These are phyloP conservation scores for Arabis hirsuta DNA, from an alignment of 345 rosid species.

Conservation along the genomic window DNA sequence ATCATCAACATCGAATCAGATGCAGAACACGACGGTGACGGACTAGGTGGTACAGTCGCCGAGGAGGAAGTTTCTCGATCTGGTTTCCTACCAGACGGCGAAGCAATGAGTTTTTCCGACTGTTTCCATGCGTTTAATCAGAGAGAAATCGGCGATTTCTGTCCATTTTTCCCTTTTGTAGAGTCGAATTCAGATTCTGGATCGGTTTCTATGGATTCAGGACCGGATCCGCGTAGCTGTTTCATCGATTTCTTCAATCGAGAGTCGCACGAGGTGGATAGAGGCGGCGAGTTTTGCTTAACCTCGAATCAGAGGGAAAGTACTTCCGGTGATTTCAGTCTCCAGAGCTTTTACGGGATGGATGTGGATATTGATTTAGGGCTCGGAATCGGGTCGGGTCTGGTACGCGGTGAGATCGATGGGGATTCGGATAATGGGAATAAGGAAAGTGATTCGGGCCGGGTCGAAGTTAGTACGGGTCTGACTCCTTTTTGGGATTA, in stretches of 20 bases:
- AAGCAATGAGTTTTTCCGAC: not conserved
- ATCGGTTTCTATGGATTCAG: slow-evolving; percentile 4
- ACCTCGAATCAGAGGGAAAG: slow-evolving; percentile 15
- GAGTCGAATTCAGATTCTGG: slow-evolving; percentile 31
- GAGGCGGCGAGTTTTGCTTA: not conserved
- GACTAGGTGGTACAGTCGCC: not conserved
- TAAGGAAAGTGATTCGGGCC: slow-evolving; percentile 33
- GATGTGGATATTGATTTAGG: slow-evolving; percentile 33
- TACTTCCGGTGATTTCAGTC: not conserved
- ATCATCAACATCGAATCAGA: slow-evolving; percentile 18
- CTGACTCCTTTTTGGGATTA: not conserved
- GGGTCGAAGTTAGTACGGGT: slow-evolving; percentile 3
- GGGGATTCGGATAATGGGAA: not conserved
- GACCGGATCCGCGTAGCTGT: not conserved
- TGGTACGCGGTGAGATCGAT: not conserved
- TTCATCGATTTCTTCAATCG: slow-evolving; percentile 38
- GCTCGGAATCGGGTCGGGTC: slow-evolving; percentile 35
- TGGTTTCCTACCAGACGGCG: not conserved
- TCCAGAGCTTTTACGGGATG: not conserved
- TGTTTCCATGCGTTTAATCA: slow-evolving; percentile 6
- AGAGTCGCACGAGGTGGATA: slow-evolving; percentile 7
- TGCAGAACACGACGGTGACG: not conserved
- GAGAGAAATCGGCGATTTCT: not conserved
- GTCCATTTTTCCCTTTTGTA: not conserved
- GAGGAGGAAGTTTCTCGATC: slow-evolving; percentile 22